A percentile compares a stretch with the other conserved stretches of the same genome.
Conservation (phyloP, 306 rosid genomes). For the Casuarina cunninghamiana region DNA sequence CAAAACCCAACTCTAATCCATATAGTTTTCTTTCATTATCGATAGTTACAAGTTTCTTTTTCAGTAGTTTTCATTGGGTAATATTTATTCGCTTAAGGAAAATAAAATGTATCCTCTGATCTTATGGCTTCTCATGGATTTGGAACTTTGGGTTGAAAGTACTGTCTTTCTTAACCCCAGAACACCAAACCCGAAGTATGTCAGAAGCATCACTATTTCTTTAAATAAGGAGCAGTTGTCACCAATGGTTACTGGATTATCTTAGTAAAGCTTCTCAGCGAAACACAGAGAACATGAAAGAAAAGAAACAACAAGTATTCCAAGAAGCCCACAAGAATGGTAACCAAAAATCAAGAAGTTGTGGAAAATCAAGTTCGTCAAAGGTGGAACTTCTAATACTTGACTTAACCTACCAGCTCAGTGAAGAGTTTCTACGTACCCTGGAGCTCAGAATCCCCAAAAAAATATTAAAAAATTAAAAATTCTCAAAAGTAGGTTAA, state of each 20-base stretch:
- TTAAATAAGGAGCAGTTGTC: neutral
- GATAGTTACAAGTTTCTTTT: neutral
- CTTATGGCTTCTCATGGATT: neutral
- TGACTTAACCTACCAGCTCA: neutral
- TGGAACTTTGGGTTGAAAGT: neutral
- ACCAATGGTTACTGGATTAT: neutral
- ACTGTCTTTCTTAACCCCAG: neutral
- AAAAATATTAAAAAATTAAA: neutral
- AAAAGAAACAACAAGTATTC: neutral
- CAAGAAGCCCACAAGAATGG: neutral
- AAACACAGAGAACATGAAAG: constrained; percentile 4
- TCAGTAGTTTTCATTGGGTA: neutral
- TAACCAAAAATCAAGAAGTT: neutral
- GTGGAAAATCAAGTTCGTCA: neutral
- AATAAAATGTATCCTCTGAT: neutral
- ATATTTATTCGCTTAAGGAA: neutral
- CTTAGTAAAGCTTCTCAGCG: neutral
- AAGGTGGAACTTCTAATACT: neutral
- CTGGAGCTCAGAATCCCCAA: neutral
- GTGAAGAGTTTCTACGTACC: neutral
- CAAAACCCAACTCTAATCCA: constrained; percentile 14
- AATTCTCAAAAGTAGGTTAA: neutral
- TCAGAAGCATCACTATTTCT: neutral
- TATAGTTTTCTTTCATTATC: neutral
- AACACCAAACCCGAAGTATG: neutral